Evolutionary conservation across 805 yeast genomes (phyloP).

Genomic region (Candida anglica): DNA sequence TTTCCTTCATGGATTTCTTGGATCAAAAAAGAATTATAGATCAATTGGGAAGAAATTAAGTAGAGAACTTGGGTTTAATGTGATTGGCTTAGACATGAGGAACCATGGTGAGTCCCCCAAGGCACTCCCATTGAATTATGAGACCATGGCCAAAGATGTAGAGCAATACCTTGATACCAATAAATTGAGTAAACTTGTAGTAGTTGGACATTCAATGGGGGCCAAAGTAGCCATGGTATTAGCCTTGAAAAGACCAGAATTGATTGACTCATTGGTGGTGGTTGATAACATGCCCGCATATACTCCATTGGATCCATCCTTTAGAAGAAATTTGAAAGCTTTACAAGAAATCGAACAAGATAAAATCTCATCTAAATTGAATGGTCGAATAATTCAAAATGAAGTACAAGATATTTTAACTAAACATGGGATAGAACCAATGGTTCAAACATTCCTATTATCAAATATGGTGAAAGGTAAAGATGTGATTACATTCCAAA

Average conservation of each 20-base stretch:
- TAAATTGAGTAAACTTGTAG: constrained; percentile 12
- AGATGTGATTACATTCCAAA: neutral
- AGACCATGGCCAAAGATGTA: constrained; percentile 41
- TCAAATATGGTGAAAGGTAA: neutral
- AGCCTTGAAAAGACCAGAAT: constrained; percentile 36
- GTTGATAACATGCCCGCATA: constrained; percentile 47
- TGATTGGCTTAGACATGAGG: constrained; percentile 47
- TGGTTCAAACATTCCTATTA: constrained; percentile 1
- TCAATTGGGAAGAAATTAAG: constrained; percentile 34
- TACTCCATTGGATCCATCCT: constrained; percentile 23
- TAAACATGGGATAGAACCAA: neutral
- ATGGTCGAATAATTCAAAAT: neutral
- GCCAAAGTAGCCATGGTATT: constrained; percentile 52
- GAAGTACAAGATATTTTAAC: neutral
- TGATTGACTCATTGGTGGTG: constrained; percentile 39
- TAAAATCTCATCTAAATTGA: neutral
- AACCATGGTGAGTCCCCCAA: constrained; percentile 52
- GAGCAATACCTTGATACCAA: constrained; percentile 25
- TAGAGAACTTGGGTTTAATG: constrained; percentile 23
- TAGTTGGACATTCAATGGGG: constrained; percentile 59
- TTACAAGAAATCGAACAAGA: constrained; percentile 1
- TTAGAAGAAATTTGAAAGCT: constrained; percentile 1
- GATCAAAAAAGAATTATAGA: constrained; percentile 42
- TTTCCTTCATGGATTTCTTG: constrained; percentile 51
- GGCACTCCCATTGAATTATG: constrained; percentile 43